Evolutionary conservation across 2,329 filamentous ascomycete species (phyloP), one percentile per base, ranked within the genome.

Genomic region (Exophiala aquamarina): DNA sequence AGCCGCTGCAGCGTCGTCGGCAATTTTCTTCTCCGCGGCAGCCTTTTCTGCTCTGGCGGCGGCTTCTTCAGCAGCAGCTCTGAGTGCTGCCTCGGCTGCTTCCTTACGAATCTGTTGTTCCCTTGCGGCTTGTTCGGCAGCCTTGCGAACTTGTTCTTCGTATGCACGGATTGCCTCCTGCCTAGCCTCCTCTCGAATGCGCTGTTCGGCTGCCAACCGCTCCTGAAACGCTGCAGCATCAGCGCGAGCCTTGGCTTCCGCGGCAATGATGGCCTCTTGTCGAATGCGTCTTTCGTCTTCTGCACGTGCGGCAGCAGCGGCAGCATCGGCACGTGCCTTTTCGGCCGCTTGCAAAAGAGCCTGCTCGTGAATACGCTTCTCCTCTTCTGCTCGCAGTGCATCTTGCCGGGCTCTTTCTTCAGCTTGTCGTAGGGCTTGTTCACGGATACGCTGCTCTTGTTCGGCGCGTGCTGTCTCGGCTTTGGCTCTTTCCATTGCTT

Each of bases 41-140:
- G 69, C 66, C 2, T 66, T 67, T 52, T 68, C 61, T 56, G 72
- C 66, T 41, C 67, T 61, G 46, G 70, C 70, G 44, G 72, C 74
- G 37, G 67, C 70, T 3, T 74, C 75, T 52, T 73, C 71, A 14
- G 67, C 64, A n/a, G 72, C 71, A 39, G 55, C 56, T 34, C 48
- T 53, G n/a, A 74, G 73, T 8, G 74, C 70, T 2, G 74, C 75
- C 49, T 74, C 71, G n/a, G 67, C 64, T 19, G 72, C 71, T 44
- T 60, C 58, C 40, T 55, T 56, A 3, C 54, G 56, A 34, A 57
- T 57, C 41, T 54, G 53, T 36, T 58, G 50, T 38, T 59, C 56
- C 29, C 54, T 42, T 4, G 55, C 56, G 36, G 52, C 51, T 36
- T 57, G 54, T 35, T 57, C 56, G 21, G 55, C 54, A 8, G 47